Conservation (phyloP, 805 yeast species). For the Cyberlindnera saturnus region DNA sequence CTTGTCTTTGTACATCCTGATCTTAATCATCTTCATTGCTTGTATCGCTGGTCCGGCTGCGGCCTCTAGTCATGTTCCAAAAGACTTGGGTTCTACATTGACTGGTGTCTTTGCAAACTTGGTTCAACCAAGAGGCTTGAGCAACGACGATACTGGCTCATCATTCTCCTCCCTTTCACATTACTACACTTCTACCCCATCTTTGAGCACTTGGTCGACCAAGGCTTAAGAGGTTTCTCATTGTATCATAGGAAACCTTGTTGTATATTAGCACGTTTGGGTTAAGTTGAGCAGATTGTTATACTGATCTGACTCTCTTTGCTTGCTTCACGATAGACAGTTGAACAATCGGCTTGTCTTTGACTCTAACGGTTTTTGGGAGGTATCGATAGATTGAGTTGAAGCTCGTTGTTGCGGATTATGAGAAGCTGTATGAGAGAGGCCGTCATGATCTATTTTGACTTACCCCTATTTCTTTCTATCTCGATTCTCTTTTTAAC, state of each 20-base stretch:
- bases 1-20: slow-evolving; percentile 68
- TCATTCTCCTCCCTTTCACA: slow-evolving; percentile 28
- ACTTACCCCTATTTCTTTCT: background rate
- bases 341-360: background rate
- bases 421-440: background rate
- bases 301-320: background rate
- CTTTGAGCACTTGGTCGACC: slow-evolving; percentile 50
- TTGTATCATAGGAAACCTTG: background rate
- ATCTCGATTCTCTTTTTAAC: background rate
- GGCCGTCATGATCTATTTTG: too few species aligned
- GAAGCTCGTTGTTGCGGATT: background rate
- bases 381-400: background rate
- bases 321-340: background rate
- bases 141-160: slow-evolving; percentile 78
- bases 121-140: slow-evolving; percentile 82
- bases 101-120: slow-evolving; percentile 54
- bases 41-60: slow-evolving; percentile 89
- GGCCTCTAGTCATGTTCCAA: slow-evolving; percentile 54
- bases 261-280: background rate
- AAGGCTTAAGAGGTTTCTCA: slow-evolving; percentile 28
- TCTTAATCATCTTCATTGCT: slow-evolving; percentile 65
- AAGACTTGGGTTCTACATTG: slow-evolving; percentile 24
- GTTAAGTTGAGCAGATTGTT: background rate
- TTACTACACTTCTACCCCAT: slow-evolving; percentile 46
- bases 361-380: background rate